Percentiles rank a stretch among this genome's conserved stretches.
phyloP scores from a whole-genome alignment of 306 rosid genomes.

The Quercus robur region DNA sequence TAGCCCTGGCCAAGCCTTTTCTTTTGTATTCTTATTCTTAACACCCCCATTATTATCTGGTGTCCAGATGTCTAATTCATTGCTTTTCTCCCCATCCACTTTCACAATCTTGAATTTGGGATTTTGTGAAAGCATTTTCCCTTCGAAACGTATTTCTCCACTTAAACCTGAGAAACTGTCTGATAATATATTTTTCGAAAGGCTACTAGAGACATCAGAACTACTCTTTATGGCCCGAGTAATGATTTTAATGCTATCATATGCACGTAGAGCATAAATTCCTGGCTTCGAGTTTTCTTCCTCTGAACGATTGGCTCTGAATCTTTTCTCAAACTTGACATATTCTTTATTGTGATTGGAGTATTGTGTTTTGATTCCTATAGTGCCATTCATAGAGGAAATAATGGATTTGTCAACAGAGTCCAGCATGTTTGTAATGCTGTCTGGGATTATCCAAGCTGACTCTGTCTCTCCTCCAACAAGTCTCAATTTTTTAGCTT shows the following conservation, averaged over 20 bases:
- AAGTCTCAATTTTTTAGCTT: slow-evolving; percentile 29
- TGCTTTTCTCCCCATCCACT: slow-evolving; percentile 10
- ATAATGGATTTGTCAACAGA: slow-evolving; percentile 27
- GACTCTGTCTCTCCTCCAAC: slow-evolving; percentile 31
- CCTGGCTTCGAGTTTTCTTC: slow-evolving; percentile 15
- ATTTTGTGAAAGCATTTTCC: slow-evolving; percentile 1
- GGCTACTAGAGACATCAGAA: background rate
- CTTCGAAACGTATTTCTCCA: slow-evolving; percentile 26
- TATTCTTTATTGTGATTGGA: background rate
- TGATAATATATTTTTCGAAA: background rate
- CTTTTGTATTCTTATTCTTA: no score
- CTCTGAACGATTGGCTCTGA: background rate
- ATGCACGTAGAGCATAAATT: slow-evolving; percentile 34
- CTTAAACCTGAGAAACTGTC: slow-evolving; percentile 24
- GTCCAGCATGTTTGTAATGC: slow-evolving; percentile 46
- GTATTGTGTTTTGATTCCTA: slow-evolving; percentile 31
- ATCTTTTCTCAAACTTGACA: background rate
- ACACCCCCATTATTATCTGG: background rate
- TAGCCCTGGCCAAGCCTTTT: slow-evolving; percentile 52
- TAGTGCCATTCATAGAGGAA: slow-evolving; percentile 25
- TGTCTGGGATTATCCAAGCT: slow-evolving; percentile 70
- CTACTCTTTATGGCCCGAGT: slow-evolving; percentile 8
- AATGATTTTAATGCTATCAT: slow-evolving; percentile 21
- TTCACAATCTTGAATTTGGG: slow-evolving; percentile 12
- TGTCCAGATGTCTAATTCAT: background rate